Base-by-base conservation (phyloP, 345 rosid species). In the Sapria himalayana region DNA sequence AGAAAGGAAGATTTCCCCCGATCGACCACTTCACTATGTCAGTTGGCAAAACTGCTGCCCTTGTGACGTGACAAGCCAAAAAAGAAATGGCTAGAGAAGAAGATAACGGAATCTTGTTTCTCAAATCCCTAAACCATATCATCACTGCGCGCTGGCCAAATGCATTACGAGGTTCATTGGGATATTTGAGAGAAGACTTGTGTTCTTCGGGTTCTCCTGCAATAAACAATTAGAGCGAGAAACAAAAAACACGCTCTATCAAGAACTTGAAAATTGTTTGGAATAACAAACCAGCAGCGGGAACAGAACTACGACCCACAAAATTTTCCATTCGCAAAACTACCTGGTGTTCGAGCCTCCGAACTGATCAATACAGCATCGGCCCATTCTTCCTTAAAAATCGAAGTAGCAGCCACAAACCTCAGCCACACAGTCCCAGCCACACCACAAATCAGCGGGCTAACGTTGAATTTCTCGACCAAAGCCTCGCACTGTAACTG, bases 1-100 rank as follows among this genome's bases (percentile, higher is more conserved):
- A 57, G 57, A 70, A 85, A 2, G 86, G 92, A 57, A 81, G 56
- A 54, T 62, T 62, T 49, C 92, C 96, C 65, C 69, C 76, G 19
- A 60, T 17, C 2, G 91, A 65, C 91, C 85, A 77, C 55, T 70
- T 69, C 32, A 73, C 52, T 12, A 81, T 47, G 19, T 81, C 92
- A 0, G 86, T 67, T 5, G 94, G 79, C 24, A 81, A 56, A 53
- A 81, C 37, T 5, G 84, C 57, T 50, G 71, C 75, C 59, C 86
- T 67, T 12, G 66, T 76, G 50, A 69, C 37, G 62, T 75, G 81
- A 48, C 94, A 78, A 44, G 77, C 84, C 41, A 81, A 61, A 60
- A 67, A 75, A 23, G 69, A 78, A 58, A 81, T 56, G 11, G 77
- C 97, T 4, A 86, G 44, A 38, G 89, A 62, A 43, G 39, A 64